These are phyloP conservation scores for Suillus weaverae DNA, from an alignment of 768 basidiomycete genomes.

Conservation along the genomic window DNA sequence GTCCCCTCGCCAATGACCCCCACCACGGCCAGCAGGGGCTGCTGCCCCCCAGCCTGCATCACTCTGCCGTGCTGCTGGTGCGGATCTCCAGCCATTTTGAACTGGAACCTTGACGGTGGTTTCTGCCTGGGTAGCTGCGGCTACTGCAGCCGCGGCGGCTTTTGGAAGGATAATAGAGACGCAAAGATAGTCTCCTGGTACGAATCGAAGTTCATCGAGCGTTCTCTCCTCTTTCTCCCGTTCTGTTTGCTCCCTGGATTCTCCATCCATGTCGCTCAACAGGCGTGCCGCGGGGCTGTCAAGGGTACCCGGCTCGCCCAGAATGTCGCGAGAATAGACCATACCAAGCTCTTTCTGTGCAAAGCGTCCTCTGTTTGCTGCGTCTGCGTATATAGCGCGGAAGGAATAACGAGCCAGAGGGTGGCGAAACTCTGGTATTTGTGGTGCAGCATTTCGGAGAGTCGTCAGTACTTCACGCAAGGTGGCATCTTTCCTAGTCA, in stretches of 20 bases:
- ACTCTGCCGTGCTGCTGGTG: constrained; percentile 36
- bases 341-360: constrained; percentile 77
- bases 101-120: constrained; percentile 35
- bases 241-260: constrained; percentile 37
- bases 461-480: constrained; percentile 77
- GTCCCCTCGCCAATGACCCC: constrained; percentile 76
- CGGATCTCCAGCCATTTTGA: constrained; percentile 38
- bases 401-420: constrained; percentile 82
- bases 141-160: constrained; percentile 42
- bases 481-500: constrained; percentile 76
- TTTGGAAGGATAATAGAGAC: constrained; percentile 78
- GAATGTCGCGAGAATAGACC: constrained; percentile 82
- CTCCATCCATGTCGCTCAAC: constrained; percentile 46
- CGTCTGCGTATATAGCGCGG: constrained; percentile 76
- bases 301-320: constrained; percentile 73
- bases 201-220: constrained; percentile 75
- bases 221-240: constrained; percentile 65
- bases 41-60: constrained; percentile 42
- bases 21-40: constrained; percentile 47
- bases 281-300: constrained; percentile 59
- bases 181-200: constrained; percentile 79
- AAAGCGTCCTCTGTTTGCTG: constrained; percentile 68
- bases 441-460: constrained; percentile 69
- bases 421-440: constrained; percentile 71
- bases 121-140: constrained; percentile 50